Base-by-base conservation (phyloP, 2,329 filamentous ascomycete species). In the Cercospora nicotianae region DNA sequence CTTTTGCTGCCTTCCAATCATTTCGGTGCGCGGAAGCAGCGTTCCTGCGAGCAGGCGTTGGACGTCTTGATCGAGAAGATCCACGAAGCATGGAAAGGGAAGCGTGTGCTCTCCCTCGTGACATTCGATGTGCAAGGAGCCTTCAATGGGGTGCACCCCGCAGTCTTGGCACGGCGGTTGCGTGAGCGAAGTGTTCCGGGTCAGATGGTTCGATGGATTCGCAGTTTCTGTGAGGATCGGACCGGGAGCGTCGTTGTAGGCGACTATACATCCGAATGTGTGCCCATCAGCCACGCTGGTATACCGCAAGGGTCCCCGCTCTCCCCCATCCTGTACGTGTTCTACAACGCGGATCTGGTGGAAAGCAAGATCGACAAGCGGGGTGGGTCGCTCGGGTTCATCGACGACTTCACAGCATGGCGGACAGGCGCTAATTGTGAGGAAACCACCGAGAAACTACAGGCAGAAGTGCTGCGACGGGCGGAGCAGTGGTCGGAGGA, bases 21-120 rank as follows among this genome's bases (percentile, higher is more conserved):
- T 36, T 75, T 76, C n/a, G 76, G 75, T 23, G 74, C 71, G 16
- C 67, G 75, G 53, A 75, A 72, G 65, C 66, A 60, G 36, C 69
- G 67, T 36, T 76, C 72, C 4, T 73, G 67, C 51, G 72, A 77
- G 13, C 68, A 76, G 61, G 75, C 75, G 23, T 63, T 79, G 5
- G 69, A 78, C 39, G 59, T 72, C 16, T 60, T 79, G 9, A 71
- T 72, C 6, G 65, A 76, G 59, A 69, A 71, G 36, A 42, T 42
- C 10, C 5, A 42, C 10, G 10, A 42, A 42, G 36, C 10, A n/a
- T 42, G 5, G 36, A 42, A 42, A n/a, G 36, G 10, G 36, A 42
- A 42, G 36, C 30, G n/a, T n/a, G 8, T 60, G 16, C 20, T 60
- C 13, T 60, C 31, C 3, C 20, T 60, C 2, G 8, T 60, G 2